phyloP scores from a whole-genome alignment of 441 rosid genomes.

The Brassica hybrid region DNA sequence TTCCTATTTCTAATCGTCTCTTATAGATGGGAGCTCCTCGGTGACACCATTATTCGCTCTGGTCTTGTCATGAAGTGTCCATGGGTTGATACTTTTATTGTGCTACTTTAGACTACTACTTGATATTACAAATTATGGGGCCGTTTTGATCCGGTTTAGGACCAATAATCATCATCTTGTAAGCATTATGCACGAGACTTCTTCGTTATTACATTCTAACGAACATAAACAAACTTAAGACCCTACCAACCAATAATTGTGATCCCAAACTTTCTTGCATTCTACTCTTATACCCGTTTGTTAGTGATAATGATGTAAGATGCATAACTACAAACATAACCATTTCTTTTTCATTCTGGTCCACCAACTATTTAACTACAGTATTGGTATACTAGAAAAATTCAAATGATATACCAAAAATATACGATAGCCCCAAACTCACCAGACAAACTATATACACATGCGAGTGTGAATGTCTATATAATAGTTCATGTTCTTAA shows the following conservation, averaged over 20 bases:
- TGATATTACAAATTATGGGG: neutral
- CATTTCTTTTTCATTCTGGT: neutral
- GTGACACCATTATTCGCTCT: conserved; percentile 55
- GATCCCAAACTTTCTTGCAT: conserved; percentile 20
- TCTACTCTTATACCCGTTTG: conserved; percentile 7
- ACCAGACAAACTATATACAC: conserved; percentile 24
- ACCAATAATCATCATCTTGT: neutral
- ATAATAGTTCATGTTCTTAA: conserved; percentile 18
- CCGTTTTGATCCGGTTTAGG: conserved; percentile 1
- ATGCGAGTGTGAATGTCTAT: conserved; percentile 26
- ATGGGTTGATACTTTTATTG: conserved; percentile 20
- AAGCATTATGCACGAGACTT: neutral
- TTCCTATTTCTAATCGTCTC: conserved; percentile 34
- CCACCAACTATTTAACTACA: neutral
- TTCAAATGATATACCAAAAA: neutral
- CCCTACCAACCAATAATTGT: conserved; percentile 27
- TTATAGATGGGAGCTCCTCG: conserved; percentile 89
- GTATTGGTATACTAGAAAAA: neutral
- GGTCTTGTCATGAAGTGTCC: conserved; percentile 30
- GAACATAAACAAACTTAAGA: conserved; percentile 2
- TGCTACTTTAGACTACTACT: conserved; percentile 5
- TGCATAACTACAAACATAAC: neutral
- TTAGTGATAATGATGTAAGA: neutral
- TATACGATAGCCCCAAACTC: conserved; percentile 29
- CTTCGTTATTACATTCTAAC: neutral